These are phyloP conservation scores for Leishmania major DNA, from an alignment of 208 protist species.

Conservation along the genomic window DNA sequence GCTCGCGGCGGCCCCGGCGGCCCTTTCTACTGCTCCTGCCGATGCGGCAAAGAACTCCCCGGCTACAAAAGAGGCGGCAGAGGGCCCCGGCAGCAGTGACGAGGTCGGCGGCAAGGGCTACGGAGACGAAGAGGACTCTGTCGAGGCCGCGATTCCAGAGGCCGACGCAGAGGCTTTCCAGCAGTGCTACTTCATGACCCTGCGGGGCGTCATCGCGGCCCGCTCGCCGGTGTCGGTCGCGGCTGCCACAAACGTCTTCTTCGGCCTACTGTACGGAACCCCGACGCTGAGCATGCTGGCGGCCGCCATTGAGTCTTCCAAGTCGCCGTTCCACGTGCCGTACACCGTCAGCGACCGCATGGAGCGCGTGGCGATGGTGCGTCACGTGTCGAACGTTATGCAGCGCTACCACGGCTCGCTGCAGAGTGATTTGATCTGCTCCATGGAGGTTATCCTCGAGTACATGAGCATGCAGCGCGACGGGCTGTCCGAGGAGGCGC, in stretches of 20 bases:
- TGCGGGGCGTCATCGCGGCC: slow-evolving; percentile 72
- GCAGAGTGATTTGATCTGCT: slow-evolving; percentile 65
- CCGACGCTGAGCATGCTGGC: slow-evolving; percentile 69
- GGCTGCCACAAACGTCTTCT: slow-evolving; percentile 67
- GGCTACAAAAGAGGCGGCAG: neutral
- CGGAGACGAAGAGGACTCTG: slow-evolving; percentile 18
- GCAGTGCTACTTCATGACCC: slow-evolving; percentile 56
- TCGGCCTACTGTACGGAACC: slow-evolving; percentile 72
- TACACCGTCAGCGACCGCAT: slow-evolving; percentile 55
- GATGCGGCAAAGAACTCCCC: neutral
- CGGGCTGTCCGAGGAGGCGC: slow-evolving; percentile 75
- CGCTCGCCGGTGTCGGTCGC: slow-evolving; percentile 60
- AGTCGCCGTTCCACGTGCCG: slow-evolving; percentile 70
- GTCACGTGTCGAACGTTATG: slow-evolving; percentile 54
- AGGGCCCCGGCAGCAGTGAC: neutral
- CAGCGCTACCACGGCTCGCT: slow-evolving; percentile 50
- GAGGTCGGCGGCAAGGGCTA: neutral
- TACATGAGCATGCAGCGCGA: slow-evolving; percentile 82
- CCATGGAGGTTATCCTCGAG: slow-evolving; percentile 59
- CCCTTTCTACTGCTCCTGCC: neutral
- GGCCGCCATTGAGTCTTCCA: slow-evolving; percentile 63
- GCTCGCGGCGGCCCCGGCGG: neutral
- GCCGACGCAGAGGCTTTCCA: slow-evolving; percentile 26
- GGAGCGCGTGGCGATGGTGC: slow-evolving; percentile 26
- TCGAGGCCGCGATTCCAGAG: slow-evolving; percentile 1